These are phyloP conservation scores for Wallemia hederae DNA, from an alignment of 1,284 basidiomycete genomes.

Conservation along the genomic window DNA sequence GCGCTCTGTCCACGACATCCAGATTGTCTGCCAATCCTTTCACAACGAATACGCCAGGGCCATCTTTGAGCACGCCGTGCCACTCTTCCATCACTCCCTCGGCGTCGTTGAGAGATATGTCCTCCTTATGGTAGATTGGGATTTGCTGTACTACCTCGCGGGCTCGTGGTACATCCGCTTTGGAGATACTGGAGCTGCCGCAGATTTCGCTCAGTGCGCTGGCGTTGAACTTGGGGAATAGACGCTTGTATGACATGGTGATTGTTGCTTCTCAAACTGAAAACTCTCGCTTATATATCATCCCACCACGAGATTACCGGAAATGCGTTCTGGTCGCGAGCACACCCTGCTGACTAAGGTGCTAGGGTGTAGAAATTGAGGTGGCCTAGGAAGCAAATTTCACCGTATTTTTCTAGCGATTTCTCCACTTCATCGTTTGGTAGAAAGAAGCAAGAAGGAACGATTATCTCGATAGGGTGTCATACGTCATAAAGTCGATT, in stretches of 20 bases:
- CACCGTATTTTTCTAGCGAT: too few species aligned
- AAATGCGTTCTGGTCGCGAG: neutral
- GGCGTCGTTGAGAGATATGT: neutral
- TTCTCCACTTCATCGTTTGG: too few species aligned
- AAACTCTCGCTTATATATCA: neutral
- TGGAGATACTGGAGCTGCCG: neutral
- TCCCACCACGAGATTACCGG: neutral
- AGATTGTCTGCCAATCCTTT: neutral
- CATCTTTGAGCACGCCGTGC: constrained; percentile 4
- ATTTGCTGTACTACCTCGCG: neutral
- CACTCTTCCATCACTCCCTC: constrained; percentile 6
- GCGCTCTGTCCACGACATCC: neutral
- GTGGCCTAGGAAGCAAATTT: too few species aligned
- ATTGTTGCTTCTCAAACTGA: neutral
- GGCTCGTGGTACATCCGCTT: neutral
- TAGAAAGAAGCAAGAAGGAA: too few species aligned
- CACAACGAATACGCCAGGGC: constrained; percentile 6
- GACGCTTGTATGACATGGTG: neutral
- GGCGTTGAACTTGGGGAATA: neutral
- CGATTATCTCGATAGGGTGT: too few species aligned
- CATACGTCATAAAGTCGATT: too few species aligned
- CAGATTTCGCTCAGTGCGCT: neutral
- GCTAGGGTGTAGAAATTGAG: too few species aligned
- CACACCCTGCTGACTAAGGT: too few species aligned
- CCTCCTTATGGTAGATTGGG: neutral